phyloP scores from a whole-genome alignment of 495 filamentous ascomycete genomes.

The Aspergillus bridgeri region DNA sequence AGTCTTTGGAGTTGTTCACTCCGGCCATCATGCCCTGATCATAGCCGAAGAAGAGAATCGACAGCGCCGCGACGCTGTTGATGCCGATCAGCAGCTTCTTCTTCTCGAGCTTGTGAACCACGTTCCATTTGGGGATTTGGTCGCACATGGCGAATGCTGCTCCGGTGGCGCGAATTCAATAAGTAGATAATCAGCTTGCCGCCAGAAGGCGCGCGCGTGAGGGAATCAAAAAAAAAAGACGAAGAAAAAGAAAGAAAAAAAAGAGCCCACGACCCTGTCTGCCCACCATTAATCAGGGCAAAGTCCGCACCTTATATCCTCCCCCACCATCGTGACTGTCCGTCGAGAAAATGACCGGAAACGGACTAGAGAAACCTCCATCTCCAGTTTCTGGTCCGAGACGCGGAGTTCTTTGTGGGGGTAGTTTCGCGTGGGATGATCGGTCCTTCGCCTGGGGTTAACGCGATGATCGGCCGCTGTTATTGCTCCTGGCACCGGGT shows the following conservation, averaged over 20 bases:
- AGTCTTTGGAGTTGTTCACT: conserved; percentile 64
- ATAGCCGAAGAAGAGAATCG: conserved; percentile 62
- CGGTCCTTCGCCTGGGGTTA: no score
- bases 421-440: not conserved
- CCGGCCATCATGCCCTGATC: conserved; percentile 75
- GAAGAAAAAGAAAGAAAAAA: not conserved
- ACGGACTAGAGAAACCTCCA: not conserved
- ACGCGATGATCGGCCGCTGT: no score
- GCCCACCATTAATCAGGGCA: no score
- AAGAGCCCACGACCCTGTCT: not conserved
- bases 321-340: not conserved
- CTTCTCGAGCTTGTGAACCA: conserved; percentile 62
- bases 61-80: conserved; percentile 60
- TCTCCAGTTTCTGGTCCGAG: not conserved
- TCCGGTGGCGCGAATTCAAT: not conserved
- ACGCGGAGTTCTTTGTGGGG: not conserved
- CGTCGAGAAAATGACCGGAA: not conserved
- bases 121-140: conserved; percentile 51
- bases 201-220: no score
- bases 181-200: no score
- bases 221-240: not conserved
- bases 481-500: not conserved
- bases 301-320: not conserved
- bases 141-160: conserved; percentile 36
- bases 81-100: conserved; percentile 59